Percentiles rank a stretch among this genome's conserved stretches.
These are phyloP conservation scores for Fulvia fulva DNA, from an alignment of 2,329 filamentous ascomycete genomes.

Conservation along the genomic window DNA sequence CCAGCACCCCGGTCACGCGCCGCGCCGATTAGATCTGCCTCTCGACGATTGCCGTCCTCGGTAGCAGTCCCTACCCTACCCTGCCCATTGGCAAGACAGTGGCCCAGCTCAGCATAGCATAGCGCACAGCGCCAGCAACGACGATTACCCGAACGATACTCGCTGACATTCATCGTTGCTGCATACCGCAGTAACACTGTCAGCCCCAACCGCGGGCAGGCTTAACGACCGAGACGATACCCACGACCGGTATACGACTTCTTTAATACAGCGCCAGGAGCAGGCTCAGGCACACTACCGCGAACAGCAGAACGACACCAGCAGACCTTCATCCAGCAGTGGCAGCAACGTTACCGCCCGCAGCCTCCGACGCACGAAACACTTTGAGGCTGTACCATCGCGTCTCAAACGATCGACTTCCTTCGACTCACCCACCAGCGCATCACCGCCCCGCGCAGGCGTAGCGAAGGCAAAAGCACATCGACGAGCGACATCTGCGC, in stretches of 20 bases:
- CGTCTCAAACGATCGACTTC: conserved; percentile 41
- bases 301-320: conserved; percentile 31
- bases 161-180: not conserved
- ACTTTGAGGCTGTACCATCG: conserved; percentile 41
- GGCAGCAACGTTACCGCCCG: conserved; percentile 41
- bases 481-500: conserved; percentile 32
- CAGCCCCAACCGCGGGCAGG: conserved; percentile 37
- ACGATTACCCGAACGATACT: not conserved
- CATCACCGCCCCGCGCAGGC: conserved; percentile 14
- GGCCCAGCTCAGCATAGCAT: not conserved
- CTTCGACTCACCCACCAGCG: conserved; percentile 35
- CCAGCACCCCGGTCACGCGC: not conserved
- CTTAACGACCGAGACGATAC: conserved; percentile 53
- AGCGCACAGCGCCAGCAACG: not conserved
- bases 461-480: conserved; percentile 31
- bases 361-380: conserved; percentile 53
- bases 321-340: conserved; percentile 51
- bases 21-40: not conserved
- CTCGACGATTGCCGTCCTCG: not conserved
- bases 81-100: too few species aligned
- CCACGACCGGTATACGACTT: conserved; percentile 53
- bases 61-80: not conserved
- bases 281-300: conserved; percentile 34
- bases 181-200: conserved; percentile 36
- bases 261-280: conserved; percentile 47